phyloP scores from a whole-genome alignment of 495 filamentous ascomycete genomes.

The Trichocladium antarcticum region DNA sequence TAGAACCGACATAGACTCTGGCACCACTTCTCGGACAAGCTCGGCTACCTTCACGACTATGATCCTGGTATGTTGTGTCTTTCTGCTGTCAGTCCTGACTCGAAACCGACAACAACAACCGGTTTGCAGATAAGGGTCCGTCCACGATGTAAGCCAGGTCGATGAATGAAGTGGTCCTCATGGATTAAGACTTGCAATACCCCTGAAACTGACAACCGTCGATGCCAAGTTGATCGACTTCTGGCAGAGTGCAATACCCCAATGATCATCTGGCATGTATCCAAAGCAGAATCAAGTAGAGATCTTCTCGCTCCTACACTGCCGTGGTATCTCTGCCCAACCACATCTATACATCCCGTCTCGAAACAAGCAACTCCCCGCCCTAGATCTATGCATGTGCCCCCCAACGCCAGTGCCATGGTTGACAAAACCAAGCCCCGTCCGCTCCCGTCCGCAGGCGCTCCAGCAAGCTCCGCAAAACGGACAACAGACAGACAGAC shows the following conservation, averaged over 20 bases:
- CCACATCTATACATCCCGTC: slow-evolving; percentile 2
- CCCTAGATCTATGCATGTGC: slow-evolving; percentile 6
- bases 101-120: slow-evolving; percentile 10
- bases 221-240: too few relatives aligned
- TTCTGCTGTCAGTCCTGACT: neutral
- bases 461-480: neutral
- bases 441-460: neutral
- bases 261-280: neutral
- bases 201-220: too few relatives aligned
- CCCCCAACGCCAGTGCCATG: slow-evolving; percentile 11
- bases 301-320: neutral
- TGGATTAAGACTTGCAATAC: too few relatives aligned
- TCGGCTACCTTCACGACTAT: slow-evolving; percentile 32
- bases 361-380: neutral
- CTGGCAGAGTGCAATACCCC: too few relatives aligned
- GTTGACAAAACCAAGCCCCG: slow-evolving; percentile 3
- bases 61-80: slow-evolving; percentile 16
- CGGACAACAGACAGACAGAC: neutral
- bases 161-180: slow-evolving; percentile 5
- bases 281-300: slow-evolving; percentile 3
- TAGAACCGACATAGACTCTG: slow-evolving; percentile 23
- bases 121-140: too few relatives aligned
- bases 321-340: neutral
- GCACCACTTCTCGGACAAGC: slow-evolving; percentile 47
- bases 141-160: slow-evolving; percentile 32